Evolutionary conservation across 768 basidiomycete species (phyloP).

Genomic region (Mycena indigotica): DNA sequence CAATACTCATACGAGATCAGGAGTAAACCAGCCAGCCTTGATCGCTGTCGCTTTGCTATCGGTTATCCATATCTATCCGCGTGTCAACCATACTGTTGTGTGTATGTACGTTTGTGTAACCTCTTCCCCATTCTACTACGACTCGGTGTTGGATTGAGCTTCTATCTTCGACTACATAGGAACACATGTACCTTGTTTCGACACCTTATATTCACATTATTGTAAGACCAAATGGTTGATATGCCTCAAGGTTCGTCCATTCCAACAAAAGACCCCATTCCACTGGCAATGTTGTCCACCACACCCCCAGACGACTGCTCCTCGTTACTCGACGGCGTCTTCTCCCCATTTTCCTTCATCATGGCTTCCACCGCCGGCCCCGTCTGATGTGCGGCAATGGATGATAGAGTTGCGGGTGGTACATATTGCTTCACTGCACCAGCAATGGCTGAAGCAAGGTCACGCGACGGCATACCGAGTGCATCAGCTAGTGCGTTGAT

Average conservation of each 20-base stretch:
- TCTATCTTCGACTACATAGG: too few relatives aligned
- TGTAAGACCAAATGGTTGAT: too few relatives aligned
- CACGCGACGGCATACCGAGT: slow-evolving; percentile 61
- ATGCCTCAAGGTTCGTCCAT: slow-evolving; percentile 47
- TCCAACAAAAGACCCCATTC: slow-evolving; percentile 46
- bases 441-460: slow-evolving; percentile 67
- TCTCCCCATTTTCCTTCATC: slow-evolving; percentile 31
- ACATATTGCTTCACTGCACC: slow-evolving; percentile 59
- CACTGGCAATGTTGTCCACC: slow-evolving; percentile 33
- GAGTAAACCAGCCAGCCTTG: not conserved
- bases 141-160: not conserved
- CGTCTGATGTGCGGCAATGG: slow-evolving; percentile 52
- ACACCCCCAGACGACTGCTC: slow-evolving; percentile 28
- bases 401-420: slow-evolving; percentile 61
- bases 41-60: slow-evolving; percentile 1
- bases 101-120: not conserved
- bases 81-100: not conserved
- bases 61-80: slow-evolving; percentile 2
- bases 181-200: too few relatives aligned
- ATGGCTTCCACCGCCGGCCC: slow-evolving; percentile 45
- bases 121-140: not conserved
- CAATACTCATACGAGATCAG: not conserved
- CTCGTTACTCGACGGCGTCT: slow-evolving; percentile 14
- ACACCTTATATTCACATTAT: too few relatives aligned
- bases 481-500: slow-evolving; percentile 63